Evolutionary conservation across 805 yeast species (phyloP).

Genomic region (Hanseniaspora jakobsenii): DNA sequence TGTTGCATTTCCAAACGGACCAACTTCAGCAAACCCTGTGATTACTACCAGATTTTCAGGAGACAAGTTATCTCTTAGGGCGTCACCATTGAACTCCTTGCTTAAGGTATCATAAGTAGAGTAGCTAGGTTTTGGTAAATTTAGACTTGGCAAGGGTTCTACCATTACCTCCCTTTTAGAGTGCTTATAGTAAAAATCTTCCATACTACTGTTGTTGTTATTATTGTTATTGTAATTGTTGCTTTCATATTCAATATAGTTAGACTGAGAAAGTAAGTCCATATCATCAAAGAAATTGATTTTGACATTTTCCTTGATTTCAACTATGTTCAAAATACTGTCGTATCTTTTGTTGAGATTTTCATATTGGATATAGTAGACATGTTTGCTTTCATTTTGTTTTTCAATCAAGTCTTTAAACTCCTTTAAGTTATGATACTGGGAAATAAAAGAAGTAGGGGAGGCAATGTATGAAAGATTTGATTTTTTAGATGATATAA

Average conservation of each 20-base stretch:
- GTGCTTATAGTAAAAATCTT: too few species aligned
- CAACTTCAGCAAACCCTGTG: slow-evolving; percentile 82
- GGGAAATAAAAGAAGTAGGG: background rate
- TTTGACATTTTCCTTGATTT: too few species aligned
- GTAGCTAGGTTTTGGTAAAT: slow-evolving; percentile 62
- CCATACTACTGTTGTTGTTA: too few species aligned
- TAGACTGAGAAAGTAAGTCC: too few species aligned
- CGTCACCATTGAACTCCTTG: slow-evolving; percentile 33
- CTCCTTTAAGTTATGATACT: background rate
- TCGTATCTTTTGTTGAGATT: too few species aligned
- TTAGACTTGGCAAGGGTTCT: background rate
- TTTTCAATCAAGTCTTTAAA: background rate
- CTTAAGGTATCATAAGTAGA: slow-evolving; percentile 50
- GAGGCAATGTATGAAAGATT: slow-evolving; percentile 1
- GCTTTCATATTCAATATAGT: slow-evolving; percentile 6
- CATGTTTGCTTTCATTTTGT: background rate
- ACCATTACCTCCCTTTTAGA: background rate
- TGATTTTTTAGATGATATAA: background rate
- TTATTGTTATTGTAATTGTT: background rate
- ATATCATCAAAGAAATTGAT: too few species aligned
- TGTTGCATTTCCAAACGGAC: slow-evolving; percentile 87
- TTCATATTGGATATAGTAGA: too few species aligned
- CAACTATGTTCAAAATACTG: too few species aligned
- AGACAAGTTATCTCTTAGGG: slow-evolving; percentile 64
- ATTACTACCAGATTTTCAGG: slow-evolving; percentile 69